Evolutionary conservation across 805 yeast genomes (phyloP).

Genomic region (Lachancea lanzarotensis): DNA sequence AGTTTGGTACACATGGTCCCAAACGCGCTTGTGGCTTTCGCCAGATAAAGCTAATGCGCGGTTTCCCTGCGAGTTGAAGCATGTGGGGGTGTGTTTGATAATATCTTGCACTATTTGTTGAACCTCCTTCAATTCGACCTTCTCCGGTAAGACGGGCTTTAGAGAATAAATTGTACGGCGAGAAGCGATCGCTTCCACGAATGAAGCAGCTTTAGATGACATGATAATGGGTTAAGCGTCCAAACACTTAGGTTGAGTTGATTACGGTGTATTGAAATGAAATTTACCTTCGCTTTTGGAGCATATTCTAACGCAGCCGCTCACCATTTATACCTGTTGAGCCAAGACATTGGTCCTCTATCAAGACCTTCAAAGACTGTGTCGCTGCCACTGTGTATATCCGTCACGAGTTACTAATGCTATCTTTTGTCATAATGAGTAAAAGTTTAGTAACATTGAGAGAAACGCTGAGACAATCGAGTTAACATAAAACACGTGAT

Average conservation of each 20-base stretch:
- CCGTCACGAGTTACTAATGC: not conserved
- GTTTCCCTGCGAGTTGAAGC: conserved; percentile 46
- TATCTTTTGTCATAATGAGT: not conserved
- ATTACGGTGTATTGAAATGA: no score
- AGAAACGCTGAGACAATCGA: no score
- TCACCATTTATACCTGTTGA: no score
- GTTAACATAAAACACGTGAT: no score
- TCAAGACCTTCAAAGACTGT: no score
- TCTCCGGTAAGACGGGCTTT: conserved; percentile 39
- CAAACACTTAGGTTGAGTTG: no score
- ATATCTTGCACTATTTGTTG: conserved; percentile 38
- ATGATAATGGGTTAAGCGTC: not conserved
- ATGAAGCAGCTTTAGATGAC: conserved; percentile 11
- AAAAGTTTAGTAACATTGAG: not conserved
- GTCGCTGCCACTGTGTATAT: not conserved
- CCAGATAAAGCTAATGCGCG: conserved; percentile 45
- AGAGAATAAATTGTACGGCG: conserved; percentile 46
- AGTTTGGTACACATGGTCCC: conserved; percentile 38
- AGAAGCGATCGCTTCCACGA: conserved; percentile 31
- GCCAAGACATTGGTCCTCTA: no score
- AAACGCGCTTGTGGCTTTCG: conserved; percentile 39
- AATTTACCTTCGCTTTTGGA: no score
- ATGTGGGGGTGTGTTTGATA: conserved; percentile 44
- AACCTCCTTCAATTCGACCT: conserved; percentile 36
- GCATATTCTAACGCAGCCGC: no score